Percentiles rank a stretch among this genome's conserved stretches.
Evolutionary conservation across 768 basidiomycete genomes (phyloP).

Genomic region (Lactarius sanguifluus): DNA sequence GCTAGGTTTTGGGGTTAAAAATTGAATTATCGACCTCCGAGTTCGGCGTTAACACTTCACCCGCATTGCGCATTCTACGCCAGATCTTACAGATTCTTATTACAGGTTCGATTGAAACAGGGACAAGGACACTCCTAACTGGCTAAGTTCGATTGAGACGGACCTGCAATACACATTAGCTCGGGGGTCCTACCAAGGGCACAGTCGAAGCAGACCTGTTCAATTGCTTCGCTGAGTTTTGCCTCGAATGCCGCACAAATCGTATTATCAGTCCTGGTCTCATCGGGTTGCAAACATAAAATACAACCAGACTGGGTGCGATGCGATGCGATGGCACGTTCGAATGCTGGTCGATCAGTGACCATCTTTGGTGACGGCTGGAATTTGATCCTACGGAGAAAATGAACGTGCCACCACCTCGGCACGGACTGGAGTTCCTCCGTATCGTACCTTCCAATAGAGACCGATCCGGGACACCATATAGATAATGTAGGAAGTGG

Average conservation of each 20-base stretch:
- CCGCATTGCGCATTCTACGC: background rate
- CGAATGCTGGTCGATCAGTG: constrained; percentile 13
- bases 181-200: background rate
- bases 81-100: background rate
- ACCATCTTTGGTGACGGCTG: constrained; percentile 10
- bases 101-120: background rate
- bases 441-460: constrained; percentile 1
- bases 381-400: background rate
- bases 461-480: no score
- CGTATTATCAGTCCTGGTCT: background rate
- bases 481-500: background rate
- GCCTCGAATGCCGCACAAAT: constrained; percentile 7
- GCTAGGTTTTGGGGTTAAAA: background rate
- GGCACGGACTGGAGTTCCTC: background rate
- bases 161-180: constrained; percentile 2
- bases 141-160: background rate
- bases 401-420: constrained; percentile 18
- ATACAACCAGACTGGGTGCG: background rate
- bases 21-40: background rate
- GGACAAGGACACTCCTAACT: background rate
- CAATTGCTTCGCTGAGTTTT: background rate
- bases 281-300: background rate
- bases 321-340: background rate
- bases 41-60: background rate
- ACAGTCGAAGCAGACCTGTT: background rate